A percentile compares a stretch with the other conserved stretches of the same genome.
phyloP scores from a whole-genome alignment of 257 asterid genomes.

The Striga asiatica region DNA sequence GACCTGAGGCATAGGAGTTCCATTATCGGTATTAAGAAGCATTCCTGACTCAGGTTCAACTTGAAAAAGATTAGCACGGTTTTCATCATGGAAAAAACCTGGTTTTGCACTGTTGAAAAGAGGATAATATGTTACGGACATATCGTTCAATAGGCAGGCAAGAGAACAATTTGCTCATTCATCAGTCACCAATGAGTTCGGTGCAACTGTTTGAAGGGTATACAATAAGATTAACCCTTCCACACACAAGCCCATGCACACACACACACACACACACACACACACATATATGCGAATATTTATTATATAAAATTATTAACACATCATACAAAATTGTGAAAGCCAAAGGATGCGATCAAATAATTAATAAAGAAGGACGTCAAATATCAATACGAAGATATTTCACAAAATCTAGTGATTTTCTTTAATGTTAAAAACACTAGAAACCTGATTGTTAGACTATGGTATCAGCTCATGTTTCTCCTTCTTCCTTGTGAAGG shows the following conservation, averaged over 20 bases:
- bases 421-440: conserved; percentile 1
- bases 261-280: no score
- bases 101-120: conserved; percentile 79
- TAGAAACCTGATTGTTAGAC: conserved; percentile 2
- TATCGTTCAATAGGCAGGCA: background rate
- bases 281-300: no score
- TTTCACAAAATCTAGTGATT: background rate
- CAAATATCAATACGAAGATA: background rate
- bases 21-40: conserved; percentile 92
- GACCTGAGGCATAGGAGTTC: conserved; percentile 96
- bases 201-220: conserved; percentile 2
- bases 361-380: background rate
- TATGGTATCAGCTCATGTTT: background rate
- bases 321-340: no score
- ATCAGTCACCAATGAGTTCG: conserved; percentile 8
- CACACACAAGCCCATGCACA: no score
- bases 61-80: conserved; percentile 75
- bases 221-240: background rate
- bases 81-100: conserved; percentile 86
- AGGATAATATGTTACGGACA: conserved; percentile 15
- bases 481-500: conserved; percentile 6
- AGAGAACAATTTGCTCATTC: conserved; percentile 10
- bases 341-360: conserved; percentile 1
- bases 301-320: no score
- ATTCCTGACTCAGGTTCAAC: conserved; percentile 80